Evolutionary conservation across 768 basidiomycete species (phyloP).

Genomic region (Amanita rimosa): DNA sequence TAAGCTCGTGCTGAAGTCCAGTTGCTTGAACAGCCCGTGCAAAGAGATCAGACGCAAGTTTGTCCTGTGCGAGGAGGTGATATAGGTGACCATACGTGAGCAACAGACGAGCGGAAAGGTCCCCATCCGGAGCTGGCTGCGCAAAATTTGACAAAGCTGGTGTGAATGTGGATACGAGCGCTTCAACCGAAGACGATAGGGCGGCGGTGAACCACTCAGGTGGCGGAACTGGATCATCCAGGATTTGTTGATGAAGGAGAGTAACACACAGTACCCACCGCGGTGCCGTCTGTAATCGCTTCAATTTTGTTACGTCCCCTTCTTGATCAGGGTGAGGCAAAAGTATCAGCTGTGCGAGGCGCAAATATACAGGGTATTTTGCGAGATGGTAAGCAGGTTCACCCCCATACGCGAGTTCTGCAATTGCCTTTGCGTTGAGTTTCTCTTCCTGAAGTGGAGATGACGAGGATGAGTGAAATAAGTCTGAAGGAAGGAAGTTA

Average conservation of each 20-base stretch:
- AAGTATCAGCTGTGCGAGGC: constrained; percentile 62
- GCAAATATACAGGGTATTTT: constrained; percentile 54
- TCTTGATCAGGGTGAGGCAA: constrained; percentile 25
- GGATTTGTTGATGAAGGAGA: constrained; percentile 63
- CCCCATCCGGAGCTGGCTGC: constrained; percentile 28
- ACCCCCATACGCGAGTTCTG: constrained; percentile 72
- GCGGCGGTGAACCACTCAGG: constrained; percentile 24
- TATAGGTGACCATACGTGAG: constrained; percentile 75
- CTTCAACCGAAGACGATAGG: constrained; percentile 29
- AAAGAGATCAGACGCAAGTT: constrained; percentile 66
- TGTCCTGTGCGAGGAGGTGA: constrained; percentile 68
- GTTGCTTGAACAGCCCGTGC: constrained; percentile 66
- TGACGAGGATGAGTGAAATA: constrained; percentile 14
- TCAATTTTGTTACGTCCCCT: constrained; percentile 15
- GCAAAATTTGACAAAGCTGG: neutral
- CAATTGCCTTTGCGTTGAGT: constrained; percentile 56
- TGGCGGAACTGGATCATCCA: constrained; percentile 74
- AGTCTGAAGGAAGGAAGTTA: constrained; percentile 37
- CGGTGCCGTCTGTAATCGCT: constrained; percentile 34
- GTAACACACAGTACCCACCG: constrained; percentile 85
- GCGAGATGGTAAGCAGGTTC: constrained; percentile 96
- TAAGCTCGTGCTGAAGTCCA: constrained; percentile 80
- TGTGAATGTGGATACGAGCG: constrained; percentile 11
- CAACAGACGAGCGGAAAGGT: constrained; percentile 55
- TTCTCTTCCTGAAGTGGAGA: constrained; percentile 29